Base-by-base conservation (phyloP, 2,329 filamentous ascomycete genomes). In the Ampelomyces quisqualis region DNA sequence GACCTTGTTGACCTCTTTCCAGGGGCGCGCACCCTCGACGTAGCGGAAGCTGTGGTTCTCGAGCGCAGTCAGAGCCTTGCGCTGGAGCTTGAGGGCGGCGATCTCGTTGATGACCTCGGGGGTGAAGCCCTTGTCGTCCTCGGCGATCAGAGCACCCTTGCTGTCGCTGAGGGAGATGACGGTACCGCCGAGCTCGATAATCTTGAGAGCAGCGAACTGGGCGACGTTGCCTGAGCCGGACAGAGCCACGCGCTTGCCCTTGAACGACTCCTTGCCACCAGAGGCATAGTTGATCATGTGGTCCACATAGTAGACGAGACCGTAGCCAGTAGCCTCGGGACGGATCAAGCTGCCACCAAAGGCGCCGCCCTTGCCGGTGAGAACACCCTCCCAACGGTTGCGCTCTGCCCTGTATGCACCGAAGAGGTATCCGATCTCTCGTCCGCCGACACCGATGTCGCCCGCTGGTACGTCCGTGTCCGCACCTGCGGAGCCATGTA, bases 171-270 rank as follows among this genome's bases (percentile, higher is more conserved):
- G 83, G 28, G 91, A 96, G 65, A 96, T 78, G 59, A 98, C 88
- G 43, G 81, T 91, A 51, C 85, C 93, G 62, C 93, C 93, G 58
- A 97, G 88, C 79, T 97, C 90, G 62, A 97, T 93, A 67, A 85
- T 84, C 77, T 97, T 97, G 59, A 97, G 85, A 1, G 91, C 93
- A 21, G 91, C 91, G 76, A 93, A 97, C 77, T 97, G 93, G 21
- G 93, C 93, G 40, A 97, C 93, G 76, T 98, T 98, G 57, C 93
- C 93, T 45, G 91, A 96, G 51, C 93, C 93, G 30, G 93, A 96
- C 71, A 98, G 86, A 70, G 91, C 88, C 42, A 97, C 93, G 46
- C 85, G 85, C 82, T 97, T 97, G 74, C 90, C 91, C 51, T 80
- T 73, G 77, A 95, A 95, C 56, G 79, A 81, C 67, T 94, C 90